Conservation (phyloP, 2,329 filamentous ascomycete genomes). For the Volutella citrinella region DNA sequence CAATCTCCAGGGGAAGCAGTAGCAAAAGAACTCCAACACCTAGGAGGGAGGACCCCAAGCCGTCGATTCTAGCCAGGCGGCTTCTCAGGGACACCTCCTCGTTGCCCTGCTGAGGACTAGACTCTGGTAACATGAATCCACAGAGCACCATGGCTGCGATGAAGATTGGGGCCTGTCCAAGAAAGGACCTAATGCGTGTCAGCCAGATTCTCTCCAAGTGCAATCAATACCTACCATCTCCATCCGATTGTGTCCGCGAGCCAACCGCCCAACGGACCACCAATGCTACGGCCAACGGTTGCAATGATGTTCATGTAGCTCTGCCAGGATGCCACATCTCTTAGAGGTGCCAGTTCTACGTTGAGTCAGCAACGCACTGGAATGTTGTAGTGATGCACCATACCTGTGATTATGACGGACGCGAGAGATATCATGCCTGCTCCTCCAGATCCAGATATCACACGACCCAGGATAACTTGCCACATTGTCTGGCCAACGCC, state of each 20-base stretch:
- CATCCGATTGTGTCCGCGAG: slow-evolving; percentile 62
- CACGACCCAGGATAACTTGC: slow-evolving; percentile 47
- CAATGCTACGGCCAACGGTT: slow-evolving; percentile 49
- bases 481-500: slow-evolving; percentile 45
- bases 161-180: slow-evolving; percentile 57
- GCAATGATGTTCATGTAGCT: slow-evolving; percentile 51
- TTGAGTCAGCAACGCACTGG: slow-evolving; percentile 2
- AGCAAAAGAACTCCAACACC: slow-evolving; percentile 54
- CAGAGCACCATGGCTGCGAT: slow-evolving; percentile 49
- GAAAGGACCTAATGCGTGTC: slow-evolving; percentile 57
- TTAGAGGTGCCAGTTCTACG: slow-evolving; percentile 47
- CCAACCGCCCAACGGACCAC: slow-evolving; percentile 54
- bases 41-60: slow-evolving; percentile 51
- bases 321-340: slow-evolving; percentile 52
- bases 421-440: slow-evolving; percentile 50
- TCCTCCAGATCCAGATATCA: slow-evolving; percentile 50
- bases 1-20: slow-evolving; percentile 49
- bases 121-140: slow-evolving; percentile 44
- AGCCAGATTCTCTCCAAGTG: no score
- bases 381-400: neutral
- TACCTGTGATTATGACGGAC: slow-evolving; percentile 51
- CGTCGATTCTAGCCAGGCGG: slow-evolving; percentile 42
- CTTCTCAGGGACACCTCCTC: slow-evolving; percentile 5
- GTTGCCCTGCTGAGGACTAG: slow-evolving; percentile 7
- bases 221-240: slow-evolving; percentile 51